Conservation (phyloP, 345 rosid genomes). For the Gossypioides kirkii region DNA sequence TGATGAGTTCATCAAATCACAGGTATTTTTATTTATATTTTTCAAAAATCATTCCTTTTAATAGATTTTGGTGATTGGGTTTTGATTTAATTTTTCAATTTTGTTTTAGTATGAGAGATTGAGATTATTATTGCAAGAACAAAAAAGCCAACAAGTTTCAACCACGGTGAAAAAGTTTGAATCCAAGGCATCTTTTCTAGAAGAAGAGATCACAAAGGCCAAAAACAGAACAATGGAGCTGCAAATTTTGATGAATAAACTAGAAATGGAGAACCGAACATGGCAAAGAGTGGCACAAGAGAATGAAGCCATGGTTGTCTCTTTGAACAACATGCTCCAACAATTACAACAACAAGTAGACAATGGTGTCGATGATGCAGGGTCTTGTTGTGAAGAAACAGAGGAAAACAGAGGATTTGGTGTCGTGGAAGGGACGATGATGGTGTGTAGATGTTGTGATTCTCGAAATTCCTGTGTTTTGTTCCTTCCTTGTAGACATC, state of each 20-base stretch:
- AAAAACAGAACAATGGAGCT: constrained; percentile 48
- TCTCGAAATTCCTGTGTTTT: constrained; percentile 50
- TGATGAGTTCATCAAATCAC: constrained; percentile 49
- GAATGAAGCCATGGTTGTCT: constrained; percentile 46
- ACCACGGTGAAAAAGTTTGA: constrained; percentile 37
- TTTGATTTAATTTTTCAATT: background rate
- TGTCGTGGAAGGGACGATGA: background rate
- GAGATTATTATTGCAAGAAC: constrained; percentile 43
- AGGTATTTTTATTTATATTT: constrained; percentile 36
- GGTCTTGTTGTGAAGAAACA: constrained; percentile 38
- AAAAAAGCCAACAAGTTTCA: constrained; percentile 44
- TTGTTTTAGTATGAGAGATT: constrained; percentile 50
- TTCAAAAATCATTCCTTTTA: background rate
- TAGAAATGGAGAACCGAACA: constrained; percentile 50
- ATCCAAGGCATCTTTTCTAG: constrained; percentile 32
- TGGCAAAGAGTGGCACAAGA: constrained; percentile 62
- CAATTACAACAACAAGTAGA: constrained; percentile 33
- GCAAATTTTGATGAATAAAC: constrained; percentile 40
- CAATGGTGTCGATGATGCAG: constrained; percentile 51
- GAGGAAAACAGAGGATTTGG: constrained; percentile 9
- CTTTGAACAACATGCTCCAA: constrained; percentile 45
- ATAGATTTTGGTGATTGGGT: background rate
- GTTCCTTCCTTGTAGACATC: constrained; percentile 94
- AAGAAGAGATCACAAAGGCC: constrained; percentile 53
- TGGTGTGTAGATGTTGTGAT: constrained; percentile 51